Base-by-base conservation (phyloP, 768 basidiomycete species). In the Holtermannia corniformis region DNA sequence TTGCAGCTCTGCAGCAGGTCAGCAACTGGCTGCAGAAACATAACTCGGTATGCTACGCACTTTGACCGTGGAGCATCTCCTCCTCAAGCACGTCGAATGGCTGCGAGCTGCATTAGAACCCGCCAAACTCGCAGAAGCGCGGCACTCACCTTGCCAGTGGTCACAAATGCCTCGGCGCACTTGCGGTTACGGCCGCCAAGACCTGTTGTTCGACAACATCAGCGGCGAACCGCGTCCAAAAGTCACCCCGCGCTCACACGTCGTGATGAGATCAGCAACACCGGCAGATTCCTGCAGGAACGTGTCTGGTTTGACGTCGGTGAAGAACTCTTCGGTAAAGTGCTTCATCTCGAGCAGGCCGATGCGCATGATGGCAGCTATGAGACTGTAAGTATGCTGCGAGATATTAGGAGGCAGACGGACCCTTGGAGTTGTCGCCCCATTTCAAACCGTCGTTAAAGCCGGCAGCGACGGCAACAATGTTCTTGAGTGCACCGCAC, bases 281-380 rank as follows among this genome's bases (percentile, higher is more conserved):
- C 76, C 76, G 3, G 75, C 73, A 51, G 65, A 68, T 57, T 77
- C 74, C 44, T 74, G 59, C n/a, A 76, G 56, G 63, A 77, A 77
- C 0, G 76, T 76, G 13, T 67, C 68, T 22, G 69, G 63, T 59
- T 74, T 68, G 52, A 74, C 70, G 41, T 68, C 65, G 3, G 70
- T 60, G 67, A 77, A 76, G 67, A 76, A 77, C 55, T 77, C 76
- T 44, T 69, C 60, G 43, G 73, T 73, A 63, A 76, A 76, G 44
- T 72, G 55, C 58, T 76, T 76, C 74, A 77, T 76, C 64, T 78
- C 76, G 20, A 77, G 57, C 49, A 77, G 61, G 48, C 76, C 76
- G 52, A 75, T 75, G 22, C 76, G 66, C 74, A 78, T 78, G 64
- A 78, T 72, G 23, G 76, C 76, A 23, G 76, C 75, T 75, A 59